Evolutionary conservation across 768 basidiomycete genomes (phyloP).

Genomic region (Macrolepiota fuliginosa): DNA sequence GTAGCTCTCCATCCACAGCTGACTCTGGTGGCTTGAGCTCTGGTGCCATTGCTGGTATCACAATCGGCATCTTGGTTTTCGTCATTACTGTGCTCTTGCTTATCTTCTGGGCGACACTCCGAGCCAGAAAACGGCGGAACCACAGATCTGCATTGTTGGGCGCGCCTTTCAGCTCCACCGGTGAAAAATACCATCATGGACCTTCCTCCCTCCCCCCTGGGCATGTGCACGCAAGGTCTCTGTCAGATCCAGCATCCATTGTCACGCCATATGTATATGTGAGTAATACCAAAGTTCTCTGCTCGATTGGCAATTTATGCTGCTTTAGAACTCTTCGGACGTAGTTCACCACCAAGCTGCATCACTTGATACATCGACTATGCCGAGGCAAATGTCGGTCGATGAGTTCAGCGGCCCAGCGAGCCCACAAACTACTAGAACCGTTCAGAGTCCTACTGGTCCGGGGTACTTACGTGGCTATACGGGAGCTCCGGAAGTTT

Average conservation of each 20-base stretch:
- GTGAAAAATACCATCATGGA: neutral
- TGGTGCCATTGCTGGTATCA: conserved; percentile 63
- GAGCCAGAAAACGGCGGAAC: conserved; percentile 19
- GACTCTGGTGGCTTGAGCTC: conserved; percentile 27
- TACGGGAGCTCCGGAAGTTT: conserved; percentile 31
- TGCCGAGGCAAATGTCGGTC: conserved; percentile 25
- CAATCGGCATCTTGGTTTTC: conserved; percentile 49
- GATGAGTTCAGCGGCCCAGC: conserved; percentile 25
- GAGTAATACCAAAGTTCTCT: neutral
- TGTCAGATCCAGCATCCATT: conserved; percentile 6
- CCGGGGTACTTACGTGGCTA: conserved; percentile 21
- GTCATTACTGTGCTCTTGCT: conserved; percentile 35
- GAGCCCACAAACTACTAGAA: neutral
- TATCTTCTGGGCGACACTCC: conserved; percentile 37
- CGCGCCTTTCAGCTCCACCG: neutral
- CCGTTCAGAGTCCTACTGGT: neutral
- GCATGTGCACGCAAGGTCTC: conserved; percentile 1
- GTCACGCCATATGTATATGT: conserved; percentile 10
- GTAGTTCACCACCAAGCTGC: conserved; percentile 17
- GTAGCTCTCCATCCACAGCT: conserved; percentile 7
- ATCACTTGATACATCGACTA: conserved; percentile 26
- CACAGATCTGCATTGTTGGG: neutral
- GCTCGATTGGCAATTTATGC: neutral
- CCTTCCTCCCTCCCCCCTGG: neutral
- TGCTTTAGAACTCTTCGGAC: conserved; percentile 20